Conservation (phyloP, 495 filamentous ascomycete species). For the Evansstolkia leycettana region DNA sequence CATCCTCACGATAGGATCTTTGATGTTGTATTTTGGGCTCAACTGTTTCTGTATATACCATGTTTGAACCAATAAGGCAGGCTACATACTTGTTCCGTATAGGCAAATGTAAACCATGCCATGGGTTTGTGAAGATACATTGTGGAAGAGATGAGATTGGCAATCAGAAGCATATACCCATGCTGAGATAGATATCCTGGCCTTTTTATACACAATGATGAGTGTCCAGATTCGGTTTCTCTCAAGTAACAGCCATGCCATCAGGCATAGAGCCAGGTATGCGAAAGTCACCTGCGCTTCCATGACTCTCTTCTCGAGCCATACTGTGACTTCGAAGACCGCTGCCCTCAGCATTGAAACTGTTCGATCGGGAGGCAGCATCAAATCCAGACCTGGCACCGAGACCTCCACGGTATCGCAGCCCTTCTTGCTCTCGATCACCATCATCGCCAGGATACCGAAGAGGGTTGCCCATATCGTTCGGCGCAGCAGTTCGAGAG, state of each 20-base stretch:
- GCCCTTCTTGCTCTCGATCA: slow-evolving; percentile 17
- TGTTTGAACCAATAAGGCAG: no score
- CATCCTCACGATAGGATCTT: no score
- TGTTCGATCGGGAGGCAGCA: slow-evolving; percentile 23
- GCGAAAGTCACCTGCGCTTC: slow-evolving; percentile 19
- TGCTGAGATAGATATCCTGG: no score
- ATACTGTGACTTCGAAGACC: slow-evolving; percentile 25
- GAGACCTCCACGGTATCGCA: slow-evolving; percentile 24
- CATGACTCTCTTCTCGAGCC: slow-evolving; percentile 20
- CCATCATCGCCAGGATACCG: slow-evolving; percentile 11
- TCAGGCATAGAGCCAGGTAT: slow-evolving; percentile 24
- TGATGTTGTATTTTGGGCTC: no score
- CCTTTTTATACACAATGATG: no score
- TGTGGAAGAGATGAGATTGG: no score
- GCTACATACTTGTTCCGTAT: no score
- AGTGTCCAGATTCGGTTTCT: no score
- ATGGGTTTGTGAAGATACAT: no score
- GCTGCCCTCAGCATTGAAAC: slow-evolving; percentile 26
- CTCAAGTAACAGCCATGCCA: slow-evolving; percentile 6
- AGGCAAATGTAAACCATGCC: no score
- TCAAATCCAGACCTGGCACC: slow-evolving; percentile 22
- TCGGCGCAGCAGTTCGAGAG: slow-evolving; percentile 22
- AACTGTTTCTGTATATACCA: no score
- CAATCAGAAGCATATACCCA: no score
- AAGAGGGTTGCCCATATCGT: slow-evolving; percentile 14